Base-by-base conservation (phyloP, 2,329 filamentous ascomycete genomes). In the Thelonectria rubi region DNA sequence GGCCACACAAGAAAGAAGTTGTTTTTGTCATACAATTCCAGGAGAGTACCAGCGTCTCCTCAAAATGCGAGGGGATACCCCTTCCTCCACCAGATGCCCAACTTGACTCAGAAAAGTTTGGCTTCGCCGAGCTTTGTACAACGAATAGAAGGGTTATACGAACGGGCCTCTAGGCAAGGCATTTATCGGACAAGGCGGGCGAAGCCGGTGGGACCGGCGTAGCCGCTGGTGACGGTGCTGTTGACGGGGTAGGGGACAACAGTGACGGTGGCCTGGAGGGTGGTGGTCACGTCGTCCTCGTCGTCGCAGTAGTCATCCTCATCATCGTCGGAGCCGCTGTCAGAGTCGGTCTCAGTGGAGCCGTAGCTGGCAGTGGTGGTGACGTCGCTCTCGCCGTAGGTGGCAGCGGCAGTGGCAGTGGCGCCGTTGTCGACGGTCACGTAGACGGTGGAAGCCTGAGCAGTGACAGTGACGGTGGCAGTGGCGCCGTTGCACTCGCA, bases 171-270 rank as follows among this genome's bases (percentile, higher is more conserved):
- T 63, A 53, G 39, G 26, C 43, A 45, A 57, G 50, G 60, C 61
- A 65, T 67, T 68, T 75, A 78, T 62, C 72, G 75, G 66, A 72
- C 69, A 57, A 75, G 72, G 58, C 72, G 71, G 58, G 72, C 71
- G 66, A 74, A 75, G 65, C 77, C 78, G 55, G 77, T 75, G 60
- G 78, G 75, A 42, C 64, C 63, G 39, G 75, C 72, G 37, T 67
- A 71, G 52, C 76, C 76, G 63, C 71, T 63, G 48, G 75, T 64
- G 51, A 73, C 74, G 75, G 79, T 78, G 66, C 63, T 69, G 65
- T 72, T 72, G 53, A 71, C 73, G 51, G 80, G 80, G 75, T 76
- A 80, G 65, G 80, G 80, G 62, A 79, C 70, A 60, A 78, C 74
- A 55, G 77, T 78, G 62, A 77, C 74, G 37, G 73, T 75, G 39